phyloP scores from a whole-genome alignment of 768 basidiomycete species.

The Phlebiopsis gigantea region DNA sequence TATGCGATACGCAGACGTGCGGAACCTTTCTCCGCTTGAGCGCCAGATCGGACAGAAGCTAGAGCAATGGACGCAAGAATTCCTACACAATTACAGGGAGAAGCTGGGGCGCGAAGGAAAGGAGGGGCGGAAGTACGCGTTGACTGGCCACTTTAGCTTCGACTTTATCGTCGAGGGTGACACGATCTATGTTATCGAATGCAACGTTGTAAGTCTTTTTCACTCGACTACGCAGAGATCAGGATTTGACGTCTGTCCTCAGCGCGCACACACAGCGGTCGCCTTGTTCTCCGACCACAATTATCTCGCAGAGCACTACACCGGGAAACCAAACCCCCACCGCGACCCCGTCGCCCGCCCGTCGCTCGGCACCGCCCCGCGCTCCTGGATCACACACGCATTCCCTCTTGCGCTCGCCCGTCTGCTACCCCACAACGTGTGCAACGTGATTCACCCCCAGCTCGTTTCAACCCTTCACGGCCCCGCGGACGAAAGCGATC shows the following conservation, averaged over 20 bases:
- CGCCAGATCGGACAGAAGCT: neutral
- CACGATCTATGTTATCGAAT: conserved; percentile 8
- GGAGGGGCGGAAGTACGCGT: neutral
- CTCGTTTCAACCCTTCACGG: conserved; percentile 4
- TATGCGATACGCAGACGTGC: conserved; percentile 15
- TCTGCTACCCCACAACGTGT: neutral
- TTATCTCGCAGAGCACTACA: conserved; percentile 6
- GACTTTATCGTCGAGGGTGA: conserved; percentile 12
- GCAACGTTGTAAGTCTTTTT: conserved; percentile 10
- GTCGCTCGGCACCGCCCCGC: neutral
- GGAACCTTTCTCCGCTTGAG: conserved; percentile 1
- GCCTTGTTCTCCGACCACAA: conserved; percentile 6
- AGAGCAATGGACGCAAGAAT: conserved; percentile 9
- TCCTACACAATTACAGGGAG: conserved; percentile 4
- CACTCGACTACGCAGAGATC: neutral
- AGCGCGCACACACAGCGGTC: conserved; percentile 14
- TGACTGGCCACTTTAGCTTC: conserved; percentile 16
- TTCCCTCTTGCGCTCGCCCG: conserved; percentile 4
- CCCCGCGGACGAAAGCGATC: neutral
- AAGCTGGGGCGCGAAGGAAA: conserved; percentile 7
- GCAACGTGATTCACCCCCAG: conserved; percentile 1
- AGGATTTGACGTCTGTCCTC: neutral
- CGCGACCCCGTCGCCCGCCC: conserved; percentile 2
- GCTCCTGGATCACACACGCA: conserved; percentile 9
- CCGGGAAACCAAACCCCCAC: neutral